A percentile compares a stretch with the other conserved stretches of the same genome.
Conservation (phyloP, 108 stramenopile species). For the Nannochloropsis salina region DNA sequence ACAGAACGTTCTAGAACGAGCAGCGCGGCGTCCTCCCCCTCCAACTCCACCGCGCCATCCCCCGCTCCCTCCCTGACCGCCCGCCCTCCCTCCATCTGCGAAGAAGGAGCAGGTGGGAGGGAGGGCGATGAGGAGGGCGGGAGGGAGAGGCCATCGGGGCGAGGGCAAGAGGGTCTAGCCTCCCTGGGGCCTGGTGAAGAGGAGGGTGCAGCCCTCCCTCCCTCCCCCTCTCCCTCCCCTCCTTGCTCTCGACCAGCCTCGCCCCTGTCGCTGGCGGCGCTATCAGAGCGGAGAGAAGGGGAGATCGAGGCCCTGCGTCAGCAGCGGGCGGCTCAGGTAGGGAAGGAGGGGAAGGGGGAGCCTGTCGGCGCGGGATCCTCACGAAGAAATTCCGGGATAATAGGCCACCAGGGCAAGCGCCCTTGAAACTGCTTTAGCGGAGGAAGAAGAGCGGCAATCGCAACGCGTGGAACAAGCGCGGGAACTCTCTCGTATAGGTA, state of each 20-base stretch:
- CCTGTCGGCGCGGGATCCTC: neutral
- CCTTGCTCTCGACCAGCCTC: neutral
- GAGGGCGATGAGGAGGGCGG: neutral
- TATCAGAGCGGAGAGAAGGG: neutral
- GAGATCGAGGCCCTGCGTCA: constrained; percentile 4
- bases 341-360: neutral
- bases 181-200: too few species aligned
- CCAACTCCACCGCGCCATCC: neutral
- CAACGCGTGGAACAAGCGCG: neutral
- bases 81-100: neutral
- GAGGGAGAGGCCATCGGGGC: neutral
- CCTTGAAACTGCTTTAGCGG: neutral
- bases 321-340: neutral
- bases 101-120: neutral
- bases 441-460: neutral
- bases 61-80: neutral
- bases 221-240: neutral
- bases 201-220: neutral
- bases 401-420: neutral
- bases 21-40: too few species aligned
- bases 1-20: too few species aligned
- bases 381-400: too few species aligned
- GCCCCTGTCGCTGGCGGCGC: neutral
- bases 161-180: neutral
- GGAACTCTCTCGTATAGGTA: neutral